Percentiles rank a stretch among this genome's conserved stretches.
Evolutionary conservation across 495 filamentous ascomycete species (phyloP).

Genomic region (Clohesyomyces aquaticus): DNA sequence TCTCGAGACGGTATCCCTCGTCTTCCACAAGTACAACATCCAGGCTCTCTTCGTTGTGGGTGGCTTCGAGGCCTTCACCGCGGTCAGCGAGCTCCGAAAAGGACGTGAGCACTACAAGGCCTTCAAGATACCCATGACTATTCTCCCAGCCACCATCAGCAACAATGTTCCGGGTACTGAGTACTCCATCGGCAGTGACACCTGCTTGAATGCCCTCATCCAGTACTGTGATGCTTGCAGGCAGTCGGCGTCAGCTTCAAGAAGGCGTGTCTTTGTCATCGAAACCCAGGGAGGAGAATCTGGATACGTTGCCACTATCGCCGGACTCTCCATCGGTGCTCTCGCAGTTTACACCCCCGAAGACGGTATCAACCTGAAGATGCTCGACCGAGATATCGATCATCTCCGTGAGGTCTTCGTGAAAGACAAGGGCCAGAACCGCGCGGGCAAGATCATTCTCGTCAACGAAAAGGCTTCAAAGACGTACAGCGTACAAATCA

Average conservation of each 20-base stretch:
- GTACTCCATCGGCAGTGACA: conserved; percentile 95
- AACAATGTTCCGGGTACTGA: conserved; percentile 99
- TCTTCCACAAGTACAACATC: conserved; percentile 84
- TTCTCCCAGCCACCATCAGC: conserved; percentile 94
- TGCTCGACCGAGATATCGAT: conserved; percentile 88
- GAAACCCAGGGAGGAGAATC: conserved; percentile 95
- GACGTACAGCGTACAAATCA: conserved; percentile 88
- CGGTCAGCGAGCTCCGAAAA: conserved; percentile 81
- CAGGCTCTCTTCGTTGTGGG: conserved; percentile 92
- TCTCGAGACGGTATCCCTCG: conserved; percentile 77
- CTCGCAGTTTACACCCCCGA: conserved; percentile 98
- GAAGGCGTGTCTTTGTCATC: conserved; percentile 93
- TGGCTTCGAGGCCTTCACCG: conserved; percentile 96
- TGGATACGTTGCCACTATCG: conserved; percentile 91
- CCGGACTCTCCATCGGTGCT: conserved; percentile 82
- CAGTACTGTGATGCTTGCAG: conserved; percentile 96
- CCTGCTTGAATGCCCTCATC: conserved; percentile 95
- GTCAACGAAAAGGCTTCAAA: conserved; percentile 90
- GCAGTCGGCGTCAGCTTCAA: conserved; percentile 90
- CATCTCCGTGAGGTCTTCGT: conserved; percentile 85
- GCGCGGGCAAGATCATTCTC: conserved; percentile 91
- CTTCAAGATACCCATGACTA: conserved; percentile 89
- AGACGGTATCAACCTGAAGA: conserved; percentile 91
- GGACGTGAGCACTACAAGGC: conserved; percentile 76
- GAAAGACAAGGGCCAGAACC: conserved; percentile 83